These are phyloP conservation scores for Tricholoma furcatifolium DNA, from an alignment of 768 basidiomycete species.

Conservation along the genomic window DNA sequence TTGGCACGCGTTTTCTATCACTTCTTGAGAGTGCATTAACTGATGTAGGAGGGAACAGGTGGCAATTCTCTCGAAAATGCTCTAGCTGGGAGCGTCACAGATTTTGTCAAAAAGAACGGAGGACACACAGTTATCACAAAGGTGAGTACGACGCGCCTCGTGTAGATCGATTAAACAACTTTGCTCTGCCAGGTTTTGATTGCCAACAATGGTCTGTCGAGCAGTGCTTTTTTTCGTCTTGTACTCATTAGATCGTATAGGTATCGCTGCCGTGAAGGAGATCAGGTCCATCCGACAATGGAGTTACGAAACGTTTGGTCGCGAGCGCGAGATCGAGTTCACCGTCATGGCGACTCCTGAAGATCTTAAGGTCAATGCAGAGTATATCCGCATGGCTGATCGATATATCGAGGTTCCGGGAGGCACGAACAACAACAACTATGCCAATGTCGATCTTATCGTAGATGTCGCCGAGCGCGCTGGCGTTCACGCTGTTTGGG, in stretches of 20 bases:
- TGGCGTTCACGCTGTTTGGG: constrained; percentile 99
- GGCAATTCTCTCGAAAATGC: constrained; percentile 91
- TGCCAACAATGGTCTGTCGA: constrained; percentile 85
- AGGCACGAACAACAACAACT: constrained; percentile 98
- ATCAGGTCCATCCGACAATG: constrained; percentile 99
- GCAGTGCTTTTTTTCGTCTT: not conserved
- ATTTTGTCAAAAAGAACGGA: constrained; percentile 88
- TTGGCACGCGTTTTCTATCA: constrained; percentile 34
- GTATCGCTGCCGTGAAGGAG: constrained; percentile 99
- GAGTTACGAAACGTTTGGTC: constrained; percentile 99
- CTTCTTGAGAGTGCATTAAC: constrained; percentile 15
- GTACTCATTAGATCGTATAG: constrained; percentile 36
- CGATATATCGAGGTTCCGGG: constrained; percentile 99
- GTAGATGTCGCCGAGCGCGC: constrained; percentile 97
- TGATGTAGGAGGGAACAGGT: constrained; percentile 48
- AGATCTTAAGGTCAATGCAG: constrained; percentile 97
- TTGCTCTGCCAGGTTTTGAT: constrained; percentile 76
- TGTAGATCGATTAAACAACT: constrained; percentile 8
- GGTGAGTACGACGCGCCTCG: constrained; percentile 43
- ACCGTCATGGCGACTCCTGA: constrained; percentile 99
- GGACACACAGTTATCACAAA: constrained; percentile 99
- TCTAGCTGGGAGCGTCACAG: constrained; percentile 71
- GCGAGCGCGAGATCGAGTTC: constrained; percentile 95
- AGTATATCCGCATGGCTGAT: constrained; percentile 99
- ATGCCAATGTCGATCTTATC: constrained; percentile 98